Base-by-base conservation (phyloP, 345 rosid genomes). In the Murraya koenigii region DNA sequence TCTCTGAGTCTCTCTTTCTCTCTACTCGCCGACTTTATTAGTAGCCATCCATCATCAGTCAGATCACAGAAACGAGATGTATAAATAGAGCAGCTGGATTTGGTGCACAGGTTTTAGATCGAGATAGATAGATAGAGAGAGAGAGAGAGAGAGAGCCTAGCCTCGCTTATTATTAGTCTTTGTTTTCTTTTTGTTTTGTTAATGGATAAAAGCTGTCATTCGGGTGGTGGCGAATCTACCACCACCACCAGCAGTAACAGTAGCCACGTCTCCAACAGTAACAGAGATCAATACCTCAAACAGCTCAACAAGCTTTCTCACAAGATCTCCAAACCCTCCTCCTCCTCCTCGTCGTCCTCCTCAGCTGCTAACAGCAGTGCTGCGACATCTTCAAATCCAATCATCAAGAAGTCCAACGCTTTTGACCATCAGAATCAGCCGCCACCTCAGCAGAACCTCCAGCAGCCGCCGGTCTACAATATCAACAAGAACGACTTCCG, bases 401-500 rank as follows among this genome's bases (percentile, higher is more conserved):
- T 83, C 10, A 62, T 83, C 52, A 83, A 79, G 56, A 89, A 86
- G 23, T 84, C 85, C 19, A 36, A 36, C 61, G 67, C 87, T 49
- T 84, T 82, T 54, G 96, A 91, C 68, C 71, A 65, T 28, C 22
- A 55, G 7, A 52, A 22, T 52, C 83, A 75, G 47, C 81, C 77
- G 6, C 79, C 80, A 59, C 72, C 72, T 8, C 80, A 76, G 71
- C 89, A 69, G 30, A 90, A 85, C 32, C 95, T 85, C 79, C 88
- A 89, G 49, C 92, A 91, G 71, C 97, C 98, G 0, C 98, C 97
- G 5, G 98, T 96, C 26, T 96, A 92, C 84, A 96, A 94, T 75
- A 96, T 96, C 84, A 96, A 91, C 87, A 94, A 94, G 81, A 90
- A 80, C 79, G 97, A 96, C 83, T 96, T 94, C 85, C 82, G 97